Evolutionary conservation across 352 stramenopile species (phyloP), one percentile per base, ranked within the genome.

Genomic region (Aphanomyces invadans): DNA sequence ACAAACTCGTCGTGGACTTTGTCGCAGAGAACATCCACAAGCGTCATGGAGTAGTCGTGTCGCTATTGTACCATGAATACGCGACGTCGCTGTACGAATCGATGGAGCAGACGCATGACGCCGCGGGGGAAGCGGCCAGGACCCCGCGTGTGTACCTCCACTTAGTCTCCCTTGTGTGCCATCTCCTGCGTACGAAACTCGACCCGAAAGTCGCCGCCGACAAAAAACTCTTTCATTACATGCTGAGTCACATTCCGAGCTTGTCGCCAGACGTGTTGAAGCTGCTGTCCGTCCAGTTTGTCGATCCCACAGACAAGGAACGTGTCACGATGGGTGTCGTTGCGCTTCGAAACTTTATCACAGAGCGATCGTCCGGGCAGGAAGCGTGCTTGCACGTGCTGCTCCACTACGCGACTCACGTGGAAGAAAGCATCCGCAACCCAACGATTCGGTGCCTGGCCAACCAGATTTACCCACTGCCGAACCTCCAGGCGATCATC

Each of bases 311-410:
- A 11, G 73, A 88, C 52, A 81, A 83, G 52, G 73, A 73, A 46
- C 79, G 81, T 36, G 73, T 85, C 23, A 79, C 88, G 46, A 79
- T 92, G 49, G 83, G 74, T 17, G 89, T 92, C 55, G 86, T 79
- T 17, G 73, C 87, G 36, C 61, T 92, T 19, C 79, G 83, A 63
- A 83, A 92, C 62, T 68, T 90, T 19, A 72, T 86, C 29, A 83
- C 79, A 39, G 83, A 92, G 38, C 77, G 83, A 32, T 79, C 81
- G 26, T 68, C 69, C 26, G 87, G 81, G 9, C 76, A 82, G 51
- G 46, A 66, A 25, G 70, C 80, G 19, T 81, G 78, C 26, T 70
- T 92, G 46, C 68, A 73, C 2, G 62, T 92, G n/a, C 61, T 92
- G 46, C 73, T 92, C 52, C 76, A 78, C n/a, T 90, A 75, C 60